Evolutionary conservation across 2,329 filamentous ascomycete species (phyloP).

Genomic region (Trichoderma asperellum): DNA sequence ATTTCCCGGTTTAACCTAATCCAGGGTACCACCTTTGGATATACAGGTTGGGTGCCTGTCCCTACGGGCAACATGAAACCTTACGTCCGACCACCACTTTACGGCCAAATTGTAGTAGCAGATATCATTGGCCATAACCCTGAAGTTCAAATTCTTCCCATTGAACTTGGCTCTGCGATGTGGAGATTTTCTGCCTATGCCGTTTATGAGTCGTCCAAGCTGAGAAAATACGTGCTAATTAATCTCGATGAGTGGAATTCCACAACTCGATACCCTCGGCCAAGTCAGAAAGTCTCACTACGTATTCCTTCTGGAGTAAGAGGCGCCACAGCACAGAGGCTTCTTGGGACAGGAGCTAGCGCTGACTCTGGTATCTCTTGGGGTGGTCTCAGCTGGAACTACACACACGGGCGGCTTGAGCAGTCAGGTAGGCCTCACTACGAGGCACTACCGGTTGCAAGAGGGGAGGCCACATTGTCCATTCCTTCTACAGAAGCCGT

Average conservation of each 20-base stretch:
- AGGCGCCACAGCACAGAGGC: conserved; percentile 2
- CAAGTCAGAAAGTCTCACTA: background rate
- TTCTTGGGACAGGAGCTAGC: conserved; percentile 4
- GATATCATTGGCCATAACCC: conserved; percentile 7
- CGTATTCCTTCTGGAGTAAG: background rate
- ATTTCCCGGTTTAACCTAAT: conserved; percentile 12
- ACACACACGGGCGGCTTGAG: conserved; percentile 3
- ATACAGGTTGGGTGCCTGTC: conserved; percentile 17
- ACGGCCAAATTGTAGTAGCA: conserved; percentile 18
- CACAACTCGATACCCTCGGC: conserved; percentile 2
- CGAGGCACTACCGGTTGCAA: background rate
- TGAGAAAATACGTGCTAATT: conserved; percentile 10
- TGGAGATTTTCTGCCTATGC: conserved; percentile 12
- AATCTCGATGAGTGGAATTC: conserved; percentile 20
- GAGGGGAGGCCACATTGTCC: background rate
- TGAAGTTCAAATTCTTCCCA: conserved; percentile 2
- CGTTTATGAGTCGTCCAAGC: conserved; percentile 3
- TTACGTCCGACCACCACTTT: conserved; percentile 11
- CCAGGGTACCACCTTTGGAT: conserved; percentile 14
- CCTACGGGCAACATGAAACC: conserved; percentile 9
- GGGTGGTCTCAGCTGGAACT: conserved; percentile 18
- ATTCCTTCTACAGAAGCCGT: conserved; percentile 14
- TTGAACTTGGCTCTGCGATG: background rate
- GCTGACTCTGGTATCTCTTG: conserved; percentile 10
- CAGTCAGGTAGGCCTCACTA: conserved; percentile 5